Base-by-base conservation (phyloP, 2,329 filamentous ascomycete species). In the Alternaria brassicae region DNA sequence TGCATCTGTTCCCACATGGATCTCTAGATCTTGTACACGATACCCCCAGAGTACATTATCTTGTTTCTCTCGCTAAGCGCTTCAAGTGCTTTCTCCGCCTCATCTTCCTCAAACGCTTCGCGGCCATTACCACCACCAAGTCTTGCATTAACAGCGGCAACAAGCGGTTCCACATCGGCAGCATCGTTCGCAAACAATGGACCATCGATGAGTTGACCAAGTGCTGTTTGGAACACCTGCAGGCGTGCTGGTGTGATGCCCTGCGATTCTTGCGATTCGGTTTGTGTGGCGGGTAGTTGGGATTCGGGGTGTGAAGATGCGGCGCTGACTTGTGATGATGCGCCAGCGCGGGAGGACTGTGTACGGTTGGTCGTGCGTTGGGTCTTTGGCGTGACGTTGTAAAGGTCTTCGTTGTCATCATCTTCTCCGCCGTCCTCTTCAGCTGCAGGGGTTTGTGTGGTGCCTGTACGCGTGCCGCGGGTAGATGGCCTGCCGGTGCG, bases 181-280 rank as follows among this genome's bases (percentile, higher is more conserved):
- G 89, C 88, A 71, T 98, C 95, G 61, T 96, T 91, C 30, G 89
- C 87, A 75, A 99, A 99, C n/a, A 99, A 78, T 12, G 87, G 84
- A 0, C 90, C 90, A 70, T 90, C 89, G 72, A 97, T 89, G 53
- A 99, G 83, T 69, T 92, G 90, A 23, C 95, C 95, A 3, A 99
- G 83, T 2, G 91, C 87, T 10, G 87, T 86, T 54, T 92, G 88
- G 88, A 99, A 99, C 1, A 87, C 80, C 6, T 85, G 81, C 25
- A 97, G 80, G 39, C 95, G 86, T 39, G 84, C 83, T 0, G 85
- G 70, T 2, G 85, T 81, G 72, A 93, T 88, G 1, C 85, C 81
- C 67, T 81, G 77, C 21, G 72, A 69, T 19, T 72, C 69, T 47
- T 76, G 73, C 2, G 71, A 74, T 6, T 75, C 72, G 17, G 79